These are phyloP conservation scores for Liriodendron chinense DNA, from an alignment of 164 flowering plant genomes.

Conservation along the genomic window DNA sequence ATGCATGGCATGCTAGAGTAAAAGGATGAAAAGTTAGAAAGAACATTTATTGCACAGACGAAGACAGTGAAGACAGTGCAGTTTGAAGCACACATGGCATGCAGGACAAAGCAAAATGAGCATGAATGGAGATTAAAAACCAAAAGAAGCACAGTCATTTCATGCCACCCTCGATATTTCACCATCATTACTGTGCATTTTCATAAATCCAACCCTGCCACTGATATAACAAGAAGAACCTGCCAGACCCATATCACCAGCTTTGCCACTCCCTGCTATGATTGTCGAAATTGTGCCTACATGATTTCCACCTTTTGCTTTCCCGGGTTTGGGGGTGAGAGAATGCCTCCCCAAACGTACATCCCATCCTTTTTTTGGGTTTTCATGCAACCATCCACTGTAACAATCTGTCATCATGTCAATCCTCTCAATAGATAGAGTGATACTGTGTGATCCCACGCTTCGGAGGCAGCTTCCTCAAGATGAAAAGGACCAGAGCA, in stretches of 20 bases:
- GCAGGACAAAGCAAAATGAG: neutral
- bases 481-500: conserved; percentile 75
- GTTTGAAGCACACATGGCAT: neutral
- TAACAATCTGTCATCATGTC: neutral
- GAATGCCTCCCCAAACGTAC: neutral
- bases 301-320: neutral
- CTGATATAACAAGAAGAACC: neutral
- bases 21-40: too few relatives aligned
- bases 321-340: neutral
- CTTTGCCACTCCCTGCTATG: neutral
- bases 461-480: conserved; percentile 93
- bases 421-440: conserved; percentile 53
- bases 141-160: neutral
- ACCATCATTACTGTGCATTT: neutral
- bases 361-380: neutral
- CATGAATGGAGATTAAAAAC: neutral
- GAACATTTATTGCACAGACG: too few relatives aligned
- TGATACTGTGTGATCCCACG: conserved; percentile 83
- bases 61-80: too few relatives aligned
- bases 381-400: neutral
- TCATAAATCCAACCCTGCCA: neutral
- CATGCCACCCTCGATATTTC: neutral
- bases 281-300: neutral
- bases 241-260: neutral
- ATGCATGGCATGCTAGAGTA: too few relatives aligned